Conservation (phyloP, 306 rosid species). For the Herpetospermum pedunculosum region DNA sequence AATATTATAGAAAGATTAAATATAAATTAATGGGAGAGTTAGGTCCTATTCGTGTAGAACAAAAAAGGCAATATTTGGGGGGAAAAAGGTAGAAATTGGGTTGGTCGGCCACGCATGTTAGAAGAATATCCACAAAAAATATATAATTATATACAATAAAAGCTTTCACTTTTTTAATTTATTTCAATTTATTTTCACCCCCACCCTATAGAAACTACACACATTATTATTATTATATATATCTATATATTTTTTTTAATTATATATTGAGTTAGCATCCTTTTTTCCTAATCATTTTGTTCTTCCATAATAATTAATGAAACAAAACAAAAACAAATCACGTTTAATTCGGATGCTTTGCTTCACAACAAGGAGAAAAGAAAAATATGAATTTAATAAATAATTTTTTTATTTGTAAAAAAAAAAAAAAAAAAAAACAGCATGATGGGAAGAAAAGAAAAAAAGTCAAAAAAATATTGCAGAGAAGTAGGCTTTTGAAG, state of each 20-base stretch:
- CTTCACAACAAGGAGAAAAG: not conserved
- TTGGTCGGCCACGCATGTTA: conserved; percentile 9
- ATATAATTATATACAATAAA: not conserved
- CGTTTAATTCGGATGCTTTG: conserved; percentile 1
- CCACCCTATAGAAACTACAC: too few relatives aligned
- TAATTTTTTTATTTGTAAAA: not conserved
- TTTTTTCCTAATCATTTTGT: not conserved
- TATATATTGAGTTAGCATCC: not conserved
- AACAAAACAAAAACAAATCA: not conserved
- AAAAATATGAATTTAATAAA: not conserved
- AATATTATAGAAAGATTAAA: not conserved
- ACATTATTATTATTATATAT: too few relatives aligned
- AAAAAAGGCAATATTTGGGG: not conserved
- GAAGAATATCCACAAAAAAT: not conserved
- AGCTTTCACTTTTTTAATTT: not conserved
- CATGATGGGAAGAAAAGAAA: not conserved
- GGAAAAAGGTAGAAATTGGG: not conserved
- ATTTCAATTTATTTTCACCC: not conserved
- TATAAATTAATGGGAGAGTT: not conserved
- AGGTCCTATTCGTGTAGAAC: not conserved
- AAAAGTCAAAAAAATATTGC: not conserved
- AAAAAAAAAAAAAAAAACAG: not conserved
- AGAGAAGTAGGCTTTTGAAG: conserved; percentile 7
- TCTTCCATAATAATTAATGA: not conserved
- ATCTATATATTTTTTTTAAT: not conserved